Base-by-base conservation (phyloP, 1,284 basidiomycete genomes). In the Cryptococcus sp. region DNA sequence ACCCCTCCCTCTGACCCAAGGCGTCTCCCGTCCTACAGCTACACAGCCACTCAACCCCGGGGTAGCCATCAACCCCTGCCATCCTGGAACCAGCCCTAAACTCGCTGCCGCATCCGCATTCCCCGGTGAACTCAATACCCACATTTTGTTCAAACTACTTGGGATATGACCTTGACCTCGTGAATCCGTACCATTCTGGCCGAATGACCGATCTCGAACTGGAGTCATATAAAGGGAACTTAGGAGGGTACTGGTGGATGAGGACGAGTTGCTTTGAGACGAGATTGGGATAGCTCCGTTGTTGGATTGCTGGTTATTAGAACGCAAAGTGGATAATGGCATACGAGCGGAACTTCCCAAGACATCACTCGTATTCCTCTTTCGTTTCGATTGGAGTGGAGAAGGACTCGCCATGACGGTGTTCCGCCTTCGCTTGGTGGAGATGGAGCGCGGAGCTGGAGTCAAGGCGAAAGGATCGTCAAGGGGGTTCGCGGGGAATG, bases 391-490 rank as follows among this genome's bases (percentile, higher is more conserved):
- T 5, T n/a, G n/a, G 23, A 54, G 32, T 3, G 46, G 46, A 15
- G 53, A 49, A 2, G 53, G 47, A 32, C 34, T 37, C n/a, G 53
- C 51, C 23, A 23, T 23, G 51, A 53, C 31, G 8, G 51, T 35
- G 32, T 23, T 35, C 31, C 44, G 42, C 5, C 51, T 8, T 32
- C 46, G 45, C 51, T 46, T 47, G 33, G 11, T 34, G n/a, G 13
- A 10, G 30, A 35, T 15, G 15, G 36, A 11, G 11, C 2, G 14
- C 7, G 31, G 33, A 4, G 38, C 15, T 14, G 50, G 15, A 46
- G 45, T 15, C 13, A 46, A 35, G 23, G 53, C 38, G 42, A 54
- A 54, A 5, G 53, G 53, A 36, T 54, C 53, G 31, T 54, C 53
- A 10, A 49, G 36, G 5, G n/a, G 14, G 11, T 36, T 15, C 49